Evolutionary conservation across 139 green algal species (phyloP).

Genomic region (Chlorella sorokiniana): DNA sequence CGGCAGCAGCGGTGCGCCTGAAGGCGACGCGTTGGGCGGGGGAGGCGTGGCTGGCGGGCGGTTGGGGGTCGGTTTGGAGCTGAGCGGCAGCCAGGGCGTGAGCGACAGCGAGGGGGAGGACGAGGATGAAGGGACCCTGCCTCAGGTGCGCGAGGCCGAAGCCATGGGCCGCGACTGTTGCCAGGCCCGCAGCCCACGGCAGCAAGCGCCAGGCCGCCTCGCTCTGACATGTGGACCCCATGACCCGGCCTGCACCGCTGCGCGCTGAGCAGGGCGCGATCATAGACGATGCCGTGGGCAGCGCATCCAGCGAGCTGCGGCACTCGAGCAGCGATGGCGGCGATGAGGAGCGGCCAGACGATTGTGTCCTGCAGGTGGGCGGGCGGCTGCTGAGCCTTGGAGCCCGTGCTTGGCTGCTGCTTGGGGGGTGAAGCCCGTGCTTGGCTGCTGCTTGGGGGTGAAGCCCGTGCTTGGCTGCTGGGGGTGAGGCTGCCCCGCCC

Average conservation of each 20-base stretch:
- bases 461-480: background rate
- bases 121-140: background rate
- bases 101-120: background rate
- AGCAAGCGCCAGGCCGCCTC: background rate
- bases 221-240: background rate
- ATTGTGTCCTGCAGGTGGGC: slow-evolving; percentile 2
- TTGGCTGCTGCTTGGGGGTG: slow-evolving; percentile 10
- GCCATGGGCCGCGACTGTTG: too few species aligned
- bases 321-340: background rate
- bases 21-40: background rate
- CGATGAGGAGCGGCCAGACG: background rate
- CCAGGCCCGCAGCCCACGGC: too few species aligned
- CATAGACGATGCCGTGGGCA: background rate
- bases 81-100: too few species aligned
- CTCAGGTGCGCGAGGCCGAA: background rate
- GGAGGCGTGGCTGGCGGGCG: background rate
- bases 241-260: background rate
- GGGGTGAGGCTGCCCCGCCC: too few species aligned
- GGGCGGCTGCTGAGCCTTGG: background rate
- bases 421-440: too few species aligned
- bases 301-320: too few species aligned
- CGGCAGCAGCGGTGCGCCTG: background rate
- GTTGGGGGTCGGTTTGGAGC: background rate
- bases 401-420: background rate
- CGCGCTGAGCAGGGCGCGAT: background rate